These are phyloP conservation scores for Penicillium salamii DNA, from an alignment of 495 filamentous ascomycete genomes.

Conservation along the genomic window DNA sequence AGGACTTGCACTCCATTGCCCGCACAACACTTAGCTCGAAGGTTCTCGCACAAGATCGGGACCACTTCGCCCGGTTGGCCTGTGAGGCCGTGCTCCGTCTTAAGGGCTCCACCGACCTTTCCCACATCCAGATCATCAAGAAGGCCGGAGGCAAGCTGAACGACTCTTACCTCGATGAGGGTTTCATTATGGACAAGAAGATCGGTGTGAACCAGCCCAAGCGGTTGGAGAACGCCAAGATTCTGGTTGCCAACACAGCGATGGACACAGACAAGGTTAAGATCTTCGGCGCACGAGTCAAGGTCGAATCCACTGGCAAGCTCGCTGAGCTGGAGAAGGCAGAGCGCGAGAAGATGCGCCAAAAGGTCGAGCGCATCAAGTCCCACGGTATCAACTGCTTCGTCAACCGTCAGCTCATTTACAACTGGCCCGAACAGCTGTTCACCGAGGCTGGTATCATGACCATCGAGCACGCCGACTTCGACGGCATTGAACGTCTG, in stretches of 20 bases:
- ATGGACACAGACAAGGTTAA: constrained; percentile 99
- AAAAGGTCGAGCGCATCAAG: constrained; percentile 98
- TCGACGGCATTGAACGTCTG: constrained; percentile 93
- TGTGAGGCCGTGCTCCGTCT: constrained; percentile 88
- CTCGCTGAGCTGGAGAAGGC: constrained; percentile 96
- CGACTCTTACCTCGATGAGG: constrained; percentile 96
- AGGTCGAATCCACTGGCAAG: constrained; percentile 90
- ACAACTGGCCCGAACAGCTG: constrained; percentile 99
- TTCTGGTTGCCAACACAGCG: constrained; percentile 92
- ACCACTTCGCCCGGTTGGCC: constrained; percentile 89
- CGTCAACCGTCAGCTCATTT: constrained; percentile 97
- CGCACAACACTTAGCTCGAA: constrained; percentile 98
- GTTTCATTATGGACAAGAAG: constrained; percentile 98
- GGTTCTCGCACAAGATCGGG: constrained; percentile 88
- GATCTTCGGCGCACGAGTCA: constrained; percentile 95
- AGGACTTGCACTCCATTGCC: constrained; percentile 87
- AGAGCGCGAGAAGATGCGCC: constrained; percentile 98
- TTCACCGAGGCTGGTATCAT: constrained; percentile 97
- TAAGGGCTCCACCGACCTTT: constrained; percentile 89
- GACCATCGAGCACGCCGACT: constrained; percentile 98
- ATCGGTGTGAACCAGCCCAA: constrained; percentile 99
- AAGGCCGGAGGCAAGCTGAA: constrained; percentile 96
- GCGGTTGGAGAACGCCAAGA: constrained; percentile 95
- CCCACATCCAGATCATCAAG: constrained; percentile 99
- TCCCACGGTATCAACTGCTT: constrained; percentile 99